Evolutionary conservation across 2,329 filamentous ascomycete species (phyloP).

Genomic region (Ceratocystis harringtonii): DNA sequence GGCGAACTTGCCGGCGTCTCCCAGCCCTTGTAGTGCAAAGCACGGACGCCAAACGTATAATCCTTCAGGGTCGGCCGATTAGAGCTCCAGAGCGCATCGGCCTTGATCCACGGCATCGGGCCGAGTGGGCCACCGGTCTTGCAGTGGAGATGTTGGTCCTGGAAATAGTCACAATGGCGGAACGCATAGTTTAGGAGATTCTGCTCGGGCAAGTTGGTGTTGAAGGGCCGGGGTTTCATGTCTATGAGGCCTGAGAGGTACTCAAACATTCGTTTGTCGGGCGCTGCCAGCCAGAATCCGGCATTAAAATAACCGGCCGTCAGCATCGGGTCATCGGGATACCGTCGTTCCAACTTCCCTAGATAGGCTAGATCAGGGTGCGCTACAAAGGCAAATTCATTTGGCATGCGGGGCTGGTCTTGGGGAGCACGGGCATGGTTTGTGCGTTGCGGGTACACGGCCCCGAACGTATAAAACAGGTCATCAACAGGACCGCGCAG

Average conservation of each 20-base stretch:
- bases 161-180: slow-evolving; percentile 20
- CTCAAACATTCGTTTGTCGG: slow-evolving; percentile 26
- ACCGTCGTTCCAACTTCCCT: slow-evolving; percentile 24
- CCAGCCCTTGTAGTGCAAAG: slow-evolving; percentile 17
- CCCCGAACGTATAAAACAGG: slow-evolving; percentile 25
- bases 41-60: slow-evolving; percentile 11
- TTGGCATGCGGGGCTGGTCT: slow-evolving; percentile 24
- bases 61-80: slow-evolving; percentile 13
- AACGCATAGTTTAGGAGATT: slow-evolving; percentile 32
- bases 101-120: slow-evolving; percentile 15
- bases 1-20: slow-evolving; percentile 3
- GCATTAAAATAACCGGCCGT: slow-evolving; percentile 26
- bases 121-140: slow-evolving; percentile 10
- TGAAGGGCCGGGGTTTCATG: slow-evolving; percentile 25
- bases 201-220: slow-evolving; percentile 28
- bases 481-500: slow-evolving; percentile 25
- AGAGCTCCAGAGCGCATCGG: slow-evolving; percentile 14
- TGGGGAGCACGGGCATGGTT: slow-evolving; percentile 18
- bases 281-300: slow-evolving; percentile 29
- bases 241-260: slow-evolving; percentile 26
- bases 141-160: slow-evolving; percentile 9
- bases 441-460: slow-evolving; percentile 18
- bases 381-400: slow-evolving; percentile 25
- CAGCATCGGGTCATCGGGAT: slow-evolving; percentile 23
- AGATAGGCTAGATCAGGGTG: slow-evolving; percentile 24